Conservation (phyloP, 805 yeast species). For the Yarrowia sp. region DNA sequence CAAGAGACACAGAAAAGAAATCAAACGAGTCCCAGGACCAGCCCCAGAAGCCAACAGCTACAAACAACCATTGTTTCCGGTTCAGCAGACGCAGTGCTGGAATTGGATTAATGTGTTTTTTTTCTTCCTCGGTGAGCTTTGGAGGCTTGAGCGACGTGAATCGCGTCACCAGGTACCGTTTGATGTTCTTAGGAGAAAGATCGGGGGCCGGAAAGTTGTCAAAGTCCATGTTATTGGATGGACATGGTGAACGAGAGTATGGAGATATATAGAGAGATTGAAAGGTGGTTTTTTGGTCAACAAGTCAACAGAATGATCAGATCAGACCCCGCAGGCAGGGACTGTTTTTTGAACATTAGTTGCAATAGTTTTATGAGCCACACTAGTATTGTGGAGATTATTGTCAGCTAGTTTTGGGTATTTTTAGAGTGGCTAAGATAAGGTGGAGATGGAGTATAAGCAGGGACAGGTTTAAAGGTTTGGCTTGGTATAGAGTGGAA, state of each 20-base stretch:
- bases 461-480: too few species aligned
- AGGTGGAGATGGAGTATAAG: too few species aligned
- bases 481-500: too few species aligned
- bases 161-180: not conserved
- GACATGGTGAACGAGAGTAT: not conserved
- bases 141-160: not conserved
- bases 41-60: constrained; percentile 55
- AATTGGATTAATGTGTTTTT: not conserved
- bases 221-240: not conserved
- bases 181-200: not conserved
- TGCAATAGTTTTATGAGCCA: too few species aligned
- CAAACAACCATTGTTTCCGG: constrained; percentile 55
- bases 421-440: too few species aligned
- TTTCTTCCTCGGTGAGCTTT: not conserved
- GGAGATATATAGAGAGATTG: not conserved
- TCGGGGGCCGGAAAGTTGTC: not conserved
- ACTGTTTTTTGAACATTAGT: not conserved
- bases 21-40: constrained; percentile 76
- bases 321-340: not conserved
- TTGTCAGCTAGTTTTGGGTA: too few species aligned
- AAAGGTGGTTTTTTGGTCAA: too few species aligned
- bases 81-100: not conserved
- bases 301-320: not conserved
- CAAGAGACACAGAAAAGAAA: constrained; percentile 59
- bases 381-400: too few species aligned